Evolutionary conservation across 441 rosid species (phyloP), one percentile per base, ranked within the genome.

Genomic region (Corymbia citriodora): DNA sequence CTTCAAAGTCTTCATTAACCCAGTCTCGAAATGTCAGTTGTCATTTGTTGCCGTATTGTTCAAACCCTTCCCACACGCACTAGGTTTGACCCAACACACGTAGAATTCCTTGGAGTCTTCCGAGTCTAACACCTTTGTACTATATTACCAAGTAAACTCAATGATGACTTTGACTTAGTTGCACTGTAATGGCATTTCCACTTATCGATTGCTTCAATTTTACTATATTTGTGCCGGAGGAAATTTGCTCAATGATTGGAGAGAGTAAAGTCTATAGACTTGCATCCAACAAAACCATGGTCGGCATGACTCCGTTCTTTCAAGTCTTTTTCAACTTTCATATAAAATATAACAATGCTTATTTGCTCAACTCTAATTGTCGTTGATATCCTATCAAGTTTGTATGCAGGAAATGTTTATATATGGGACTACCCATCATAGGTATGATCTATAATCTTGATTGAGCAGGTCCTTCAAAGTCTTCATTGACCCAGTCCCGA

Each of bases 231-330:
- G 17, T 53, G 54, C 31, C 87, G 59, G 79, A 59, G 74, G 19
- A 88, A 88, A 23, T 63, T 88, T 88, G 79, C 53, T 63, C 89
- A 88, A 59, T 19, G 79, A 45, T 59, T 79, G 10, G 79, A 88
- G 59, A 88, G 89, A 57, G 89, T 88, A 52, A 88, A 88, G 72
- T 88, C 79, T 18, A 55, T 88, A 48, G 89, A 88, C 45, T 79
- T 88, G 74, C 89, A 88, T 55, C 89, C 89, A 14, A 59, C 89
- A 40, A 79, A 88, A 88, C 89, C 89, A 57, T 88, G 79, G 89
- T 88, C 55, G 49, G 33, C 50, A 59, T 88, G 50, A 88, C 18
- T 49, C 17, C 40, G 21, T 23, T 61, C 52, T 31, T 2, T 18
- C 65, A 25, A 25, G n/a, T 59, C 65, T 25, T 53, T 53, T 25